A percentile compares a stretch with the other conserved stretches of the same genome.
These are phyloP conservation scores for Discostella pseudostelligera DNA, from an alignment of 108 stramenopile species.

Conservation along the genomic window DNA sequence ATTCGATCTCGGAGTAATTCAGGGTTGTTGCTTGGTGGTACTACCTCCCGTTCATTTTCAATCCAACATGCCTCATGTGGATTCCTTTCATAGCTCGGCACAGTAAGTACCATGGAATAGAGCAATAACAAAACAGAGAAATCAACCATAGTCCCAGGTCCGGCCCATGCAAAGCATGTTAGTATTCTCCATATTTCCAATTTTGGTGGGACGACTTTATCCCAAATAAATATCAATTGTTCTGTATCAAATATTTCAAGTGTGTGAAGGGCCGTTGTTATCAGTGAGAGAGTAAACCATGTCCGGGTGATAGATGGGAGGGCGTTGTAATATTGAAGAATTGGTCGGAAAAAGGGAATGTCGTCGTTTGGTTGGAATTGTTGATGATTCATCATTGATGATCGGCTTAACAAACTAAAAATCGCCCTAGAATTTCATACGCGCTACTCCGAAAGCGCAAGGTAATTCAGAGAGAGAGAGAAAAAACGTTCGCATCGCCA, in stretches of 20 bases:
- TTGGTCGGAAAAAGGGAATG: constrained; percentile 19
- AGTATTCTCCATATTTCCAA: constrained; percentile 47
- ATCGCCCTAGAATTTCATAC: no score
- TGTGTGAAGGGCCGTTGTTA: constrained; percentile 22
- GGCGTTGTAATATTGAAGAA: constrained; percentile 23
- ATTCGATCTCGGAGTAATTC: constrained; percentile 10
- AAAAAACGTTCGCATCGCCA: no score
- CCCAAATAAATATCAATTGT: constrained; percentile 30
- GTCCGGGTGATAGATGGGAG: constrained; percentile 32
- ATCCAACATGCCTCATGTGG: constrained; percentile 23
- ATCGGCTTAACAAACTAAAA: no score
- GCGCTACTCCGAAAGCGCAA: no score
- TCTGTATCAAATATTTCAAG: constrained; percentile 27
- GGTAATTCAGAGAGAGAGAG: no score
- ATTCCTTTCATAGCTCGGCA: constrained; percentile 30
- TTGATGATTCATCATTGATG: not conserved
- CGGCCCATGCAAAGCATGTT: constrained; percentile 30
- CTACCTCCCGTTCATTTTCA: not conserved
- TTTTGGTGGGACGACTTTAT: constrained; percentile 21
- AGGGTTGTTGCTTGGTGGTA: not conserved
- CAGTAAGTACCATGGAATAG: constrained; percentile 23
- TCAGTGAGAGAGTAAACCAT: constrained; percentile 29
- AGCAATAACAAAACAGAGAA: constrained; percentile 32
- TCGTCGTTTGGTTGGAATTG: not conserved
- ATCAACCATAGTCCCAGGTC: constrained; percentile 31